phyloP scores from a whole-genome alignment of 768 basidiomycete species.

The Cystofilobasidium macerans region DNA sequence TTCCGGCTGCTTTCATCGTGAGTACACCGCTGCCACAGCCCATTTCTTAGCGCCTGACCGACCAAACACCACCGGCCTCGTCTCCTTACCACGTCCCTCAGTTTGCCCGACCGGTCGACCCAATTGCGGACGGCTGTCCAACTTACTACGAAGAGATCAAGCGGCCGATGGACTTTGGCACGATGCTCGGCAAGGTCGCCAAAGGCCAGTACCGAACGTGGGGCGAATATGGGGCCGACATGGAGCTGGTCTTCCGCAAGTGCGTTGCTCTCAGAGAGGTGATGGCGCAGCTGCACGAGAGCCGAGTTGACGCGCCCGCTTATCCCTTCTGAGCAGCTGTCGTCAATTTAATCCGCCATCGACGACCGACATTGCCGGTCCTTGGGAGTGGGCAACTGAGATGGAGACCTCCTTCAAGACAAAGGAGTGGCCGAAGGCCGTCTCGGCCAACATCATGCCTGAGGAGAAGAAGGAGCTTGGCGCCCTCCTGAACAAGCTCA shows the following conservation, averaged over 20 bases:
- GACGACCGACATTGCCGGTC: slow-evolving; percentile 41
- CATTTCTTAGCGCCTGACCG: not conserved
- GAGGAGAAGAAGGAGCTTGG: slow-evolving; percentile 70
- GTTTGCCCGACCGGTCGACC: slow-evolving; percentile 75
- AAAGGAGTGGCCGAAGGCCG: slow-evolving; percentile 68
- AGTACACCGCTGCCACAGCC: not conserved
- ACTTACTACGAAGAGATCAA: slow-evolving; percentile 91
- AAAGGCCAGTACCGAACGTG: slow-evolving; percentile 61
- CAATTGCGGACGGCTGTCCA: slow-evolving; percentile 70
- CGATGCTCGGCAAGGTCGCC: slow-evolving; percentile 59
- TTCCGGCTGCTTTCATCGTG: slow-evolving; percentile 27
- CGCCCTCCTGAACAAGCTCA: slow-evolving; percentile 56
- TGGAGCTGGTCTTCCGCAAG: slow-evolving; percentile 74
- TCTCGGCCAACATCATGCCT: slow-evolving; percentile 60
- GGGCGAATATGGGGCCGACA: slow-evolving; percentile 69
- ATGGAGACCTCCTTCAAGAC: slow-evolving; percentile 65
- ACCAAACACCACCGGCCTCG: too few species aligned
- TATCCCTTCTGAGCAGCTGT: slow-evolving; percentile 44
- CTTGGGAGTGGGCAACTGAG: slow-evolving; percentile 50
- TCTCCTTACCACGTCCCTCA: too few species aligned
- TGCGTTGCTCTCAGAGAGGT: slow-evolving; percentile 25
- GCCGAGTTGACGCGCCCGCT: not conserved
- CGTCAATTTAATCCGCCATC: slow-evolving; percentile 79
- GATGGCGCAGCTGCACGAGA: not conserved
- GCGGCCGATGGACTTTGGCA: slow-evolving; percentile 87